Evolutionary conservation across 148 eudicot genomes (phyloP), one percentile per base, ranked within the genome.

Genomic region (Simmondsia chinensis): DNA sequence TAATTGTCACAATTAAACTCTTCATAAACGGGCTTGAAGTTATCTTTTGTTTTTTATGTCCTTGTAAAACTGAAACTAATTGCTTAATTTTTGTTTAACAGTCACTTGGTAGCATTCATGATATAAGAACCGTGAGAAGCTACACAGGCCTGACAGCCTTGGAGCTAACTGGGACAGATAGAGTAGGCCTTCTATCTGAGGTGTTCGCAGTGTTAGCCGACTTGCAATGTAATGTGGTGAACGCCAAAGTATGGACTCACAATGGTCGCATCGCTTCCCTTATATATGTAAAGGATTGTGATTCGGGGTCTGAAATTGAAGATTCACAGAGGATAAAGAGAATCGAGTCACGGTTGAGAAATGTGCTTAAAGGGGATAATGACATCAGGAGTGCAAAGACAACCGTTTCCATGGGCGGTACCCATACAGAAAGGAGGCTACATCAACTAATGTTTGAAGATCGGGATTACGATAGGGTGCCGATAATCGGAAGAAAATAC

Each of bases 391-490:
- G 85, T 23, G 95, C 95, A 0, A 81, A 68, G 53, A 81, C 75
- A 6, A 62, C 53, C 7, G 80, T 89, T 20, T 89, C 95, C 2
- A 56, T 76, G 68, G 72, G 60, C 4, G 74, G 54, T 0, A 89
- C 93, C 15, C 97, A 85, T 28, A 81, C 80, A 0, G 97, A 89
- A 56, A 68, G 97, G 37, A 75, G 97, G 48, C 75, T 89, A 8
- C 97, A 89, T 47, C 97, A 89, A 44, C 64, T 89, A 79, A 84
- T 89, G 97, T 81, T 72, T 72, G 88, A 71, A 7, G 97, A 89
- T 32, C 69, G 97, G 0, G 95, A 89, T 60, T 89, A 81, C 39
- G 95, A 83, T 19, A 53, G 84, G 24, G 73, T 57, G 19, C 60
- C 60, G 2, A 54, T 45, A 2, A 59, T 45, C n/a, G n/a, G n/a